Percentiles rank a stretch among this genome's conserved stretches.
Conservation (phyloP, 2,329 filamentous ascomycete species). For the Tolypocladium amazonense region DNA sequence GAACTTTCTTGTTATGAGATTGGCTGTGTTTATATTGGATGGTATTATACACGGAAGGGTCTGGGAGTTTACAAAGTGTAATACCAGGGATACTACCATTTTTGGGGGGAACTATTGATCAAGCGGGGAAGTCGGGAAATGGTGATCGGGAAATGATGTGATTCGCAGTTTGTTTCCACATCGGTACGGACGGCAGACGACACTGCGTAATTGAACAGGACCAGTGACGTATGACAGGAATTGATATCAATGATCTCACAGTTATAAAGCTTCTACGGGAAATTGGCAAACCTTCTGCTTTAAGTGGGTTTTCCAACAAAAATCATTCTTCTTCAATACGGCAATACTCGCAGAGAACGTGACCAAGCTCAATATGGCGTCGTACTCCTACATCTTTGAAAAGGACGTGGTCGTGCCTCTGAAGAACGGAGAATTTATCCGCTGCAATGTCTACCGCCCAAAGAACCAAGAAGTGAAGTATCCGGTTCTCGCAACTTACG, state of each 20-base stretch:
- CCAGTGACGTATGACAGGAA: too few relatives aligned
- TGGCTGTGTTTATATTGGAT: too few relatives aligned
- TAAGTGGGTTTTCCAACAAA: too few relatives aligned
- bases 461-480: conserved; percentile 15
- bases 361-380: not conserved
- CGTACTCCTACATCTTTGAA: not conserved
- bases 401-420: not conserved
- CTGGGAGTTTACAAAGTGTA: too few relatives aligned
- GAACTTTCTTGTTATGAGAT: too few relatives aligned
- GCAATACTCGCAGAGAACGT: too few relatives aligned
- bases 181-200: not conserved
- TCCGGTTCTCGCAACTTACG: conserved; percentile 60
- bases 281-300: too few relatives aligned
- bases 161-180: not conserved
- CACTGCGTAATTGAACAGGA: too few relatives aligned
- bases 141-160: not conserved
- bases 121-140: not conserved
- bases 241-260: too few relatives aligned
- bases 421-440: conserved; percentile 10
- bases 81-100: too few relatives aligned
- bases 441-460: conserved; percentile 28
- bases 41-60: not conserved
- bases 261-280: too few relatives aligned
- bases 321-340: too few relatives aligned
- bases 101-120: not conserved